Base-by-base conservation (phyloP, 2,329 filamentous ascomycete genomes). In the Aspergillus proliferans region DNA sequence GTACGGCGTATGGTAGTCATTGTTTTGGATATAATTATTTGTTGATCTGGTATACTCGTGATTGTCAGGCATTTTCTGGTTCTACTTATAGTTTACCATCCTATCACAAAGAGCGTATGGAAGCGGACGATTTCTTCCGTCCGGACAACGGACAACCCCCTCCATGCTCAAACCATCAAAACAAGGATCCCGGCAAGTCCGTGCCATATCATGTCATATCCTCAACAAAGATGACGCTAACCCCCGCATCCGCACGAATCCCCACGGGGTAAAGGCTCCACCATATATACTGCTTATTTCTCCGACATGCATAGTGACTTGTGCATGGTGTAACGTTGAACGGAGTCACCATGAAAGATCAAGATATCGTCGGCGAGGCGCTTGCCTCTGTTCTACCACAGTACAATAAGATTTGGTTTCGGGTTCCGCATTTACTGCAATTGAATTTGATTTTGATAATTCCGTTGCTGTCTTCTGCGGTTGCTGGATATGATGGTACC, bases 371-470 rank as follows among this genome's bases (percentile, higher is more conserved):
- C 26, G 60, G 60, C 24, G 51, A 57, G 47, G 60, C 59, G 1
- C 48, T 62, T 24, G 60, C 58, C 40, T 50, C 51, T 14, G 58
- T 76, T 6, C 61, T 77, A 4, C 75, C 75, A n/a, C 49, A 68
- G 22, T 64, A 72, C 45, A 54, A 63, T 26, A 65, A 62, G 28
- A 64, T 64, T 26, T 77, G 75, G 75, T 75, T 69, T 48, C 64
- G 66, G 3, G 61, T 64, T 3, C 62, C 66, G 0, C 72, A 76
- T 60, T 59, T 78, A 1, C 55, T 76, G 6, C 57, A 66, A 28
- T 65, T 77, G 6, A 76, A 77, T 47, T 55, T 76, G 7, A 58
- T 74, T 12, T 64, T 77, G 0, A 46, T 76, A 4, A 55, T 76
- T 1, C 73, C 74, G 1, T 58, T 75, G 3, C 51, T 76, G 0